Percentiles rank a stretch among this genome's conserved stretches.
Evolutionary conservation across 768 basidiomycete species (phyloP).

Genomic region (Phanerodontia chrysosporium): DNA sequence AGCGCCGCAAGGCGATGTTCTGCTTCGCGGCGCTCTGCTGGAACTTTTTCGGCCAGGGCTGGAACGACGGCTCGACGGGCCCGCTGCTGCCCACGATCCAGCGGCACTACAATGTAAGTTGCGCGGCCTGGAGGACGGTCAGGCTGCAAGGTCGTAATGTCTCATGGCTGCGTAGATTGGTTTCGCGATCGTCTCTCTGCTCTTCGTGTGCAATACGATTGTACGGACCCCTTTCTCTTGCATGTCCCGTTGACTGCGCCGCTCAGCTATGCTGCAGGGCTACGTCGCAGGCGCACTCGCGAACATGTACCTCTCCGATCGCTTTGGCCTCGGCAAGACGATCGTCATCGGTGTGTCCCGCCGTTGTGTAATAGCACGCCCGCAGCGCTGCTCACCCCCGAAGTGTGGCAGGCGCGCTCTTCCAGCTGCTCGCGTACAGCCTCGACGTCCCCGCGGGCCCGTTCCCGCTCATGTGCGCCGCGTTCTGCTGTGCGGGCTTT

Average conservation of each 20-base stretch:
- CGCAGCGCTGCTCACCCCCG: not conserved
- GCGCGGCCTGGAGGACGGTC: not conserved
- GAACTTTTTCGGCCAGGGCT: conserved; percentile 61
- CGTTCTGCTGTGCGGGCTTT: conserved; percentile 43
- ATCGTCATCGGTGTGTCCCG: not conserved
- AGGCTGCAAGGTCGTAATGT: not conserved
- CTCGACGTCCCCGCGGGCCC: conserved; percentile 54
- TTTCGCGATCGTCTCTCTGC: conserved; percentile 52
- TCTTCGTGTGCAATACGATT: conserved; percentile 50
- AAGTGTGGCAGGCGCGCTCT: conserved; percentile 41
- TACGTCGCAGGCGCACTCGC: conserved; percentile 44
- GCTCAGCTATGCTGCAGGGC: conserved; percentile 28
- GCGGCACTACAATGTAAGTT: conserved; percentile 40
- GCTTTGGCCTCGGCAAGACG: conserved; percentile 44
- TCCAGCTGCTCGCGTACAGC: conserved; percentile 50
- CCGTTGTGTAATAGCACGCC: not conserved
- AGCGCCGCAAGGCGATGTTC: conserved; percentile 22
- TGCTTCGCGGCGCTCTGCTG: conserved; percentile 57
- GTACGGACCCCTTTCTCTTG: conserved; percentile 27
- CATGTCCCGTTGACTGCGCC: not conserved
- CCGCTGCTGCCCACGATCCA: conserved; percentile 74
- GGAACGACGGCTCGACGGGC: conserved; percentile 75
- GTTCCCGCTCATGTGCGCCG: conserved; percentile 58
- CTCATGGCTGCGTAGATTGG: conserved; percentile 31
- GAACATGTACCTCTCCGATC: conserved; percentile 45